These are phyloP conservation scores for Albugo laibachii DNA, from an alignment of 352 stramenopile genomes.

Conservation along the genomic window DNA sequence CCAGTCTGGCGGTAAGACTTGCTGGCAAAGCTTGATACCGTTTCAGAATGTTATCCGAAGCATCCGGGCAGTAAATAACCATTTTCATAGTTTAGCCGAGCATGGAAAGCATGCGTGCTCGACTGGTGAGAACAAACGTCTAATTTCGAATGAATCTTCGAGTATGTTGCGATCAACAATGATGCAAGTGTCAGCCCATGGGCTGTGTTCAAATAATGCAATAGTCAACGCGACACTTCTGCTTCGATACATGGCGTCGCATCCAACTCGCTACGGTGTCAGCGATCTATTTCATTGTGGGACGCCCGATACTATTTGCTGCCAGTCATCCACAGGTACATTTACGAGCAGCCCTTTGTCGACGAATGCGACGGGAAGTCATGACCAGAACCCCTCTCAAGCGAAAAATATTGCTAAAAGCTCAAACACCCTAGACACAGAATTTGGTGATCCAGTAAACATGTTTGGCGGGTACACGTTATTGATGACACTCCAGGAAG, in stretches of 20 bases:
- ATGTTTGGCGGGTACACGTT: slow-evolving; percentile 35
- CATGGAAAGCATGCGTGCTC: too few relatives aligned
- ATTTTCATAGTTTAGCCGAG: too few relatives aligned
- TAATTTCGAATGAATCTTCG: too few relatives aligned
- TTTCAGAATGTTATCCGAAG: too few relatives aligned
- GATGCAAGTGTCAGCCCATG: too few relatives aligned
- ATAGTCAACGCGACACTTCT: slow-evolving; percentile 22
- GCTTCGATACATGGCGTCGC: slow-evolving; percentile 70
- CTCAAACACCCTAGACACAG: background rate
- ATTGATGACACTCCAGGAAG: slow-evolving; percentile 51
- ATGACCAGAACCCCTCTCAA: background rate
- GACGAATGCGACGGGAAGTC: background rate
- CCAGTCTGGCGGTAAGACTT: too few relatives aligned
- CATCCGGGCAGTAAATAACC: too few relatives aligned
- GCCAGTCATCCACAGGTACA: slow-evolving; percentile 45
- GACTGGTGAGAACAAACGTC: too few relatives aligned
- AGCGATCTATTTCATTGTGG: slow-evolving; percentile 70
- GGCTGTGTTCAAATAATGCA: too few relatives aligned
- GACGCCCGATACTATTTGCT: slow-evolving; percentile 63
- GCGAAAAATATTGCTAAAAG: background rate
- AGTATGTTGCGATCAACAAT: too few relatives aligned
- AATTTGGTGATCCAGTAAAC: too few relatives aligned
- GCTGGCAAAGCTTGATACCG: too few relatives aligned
- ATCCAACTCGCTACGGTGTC: slow-evolving; percentile 61
- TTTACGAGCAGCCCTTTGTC: slow-evolving; percentile 12